These are phyloP conservation scores for Akanthomyces dipterigenus DNA, from an alignment of 2,329 filamentous ascomycete species.

Conservation along the genomic window DNA sequence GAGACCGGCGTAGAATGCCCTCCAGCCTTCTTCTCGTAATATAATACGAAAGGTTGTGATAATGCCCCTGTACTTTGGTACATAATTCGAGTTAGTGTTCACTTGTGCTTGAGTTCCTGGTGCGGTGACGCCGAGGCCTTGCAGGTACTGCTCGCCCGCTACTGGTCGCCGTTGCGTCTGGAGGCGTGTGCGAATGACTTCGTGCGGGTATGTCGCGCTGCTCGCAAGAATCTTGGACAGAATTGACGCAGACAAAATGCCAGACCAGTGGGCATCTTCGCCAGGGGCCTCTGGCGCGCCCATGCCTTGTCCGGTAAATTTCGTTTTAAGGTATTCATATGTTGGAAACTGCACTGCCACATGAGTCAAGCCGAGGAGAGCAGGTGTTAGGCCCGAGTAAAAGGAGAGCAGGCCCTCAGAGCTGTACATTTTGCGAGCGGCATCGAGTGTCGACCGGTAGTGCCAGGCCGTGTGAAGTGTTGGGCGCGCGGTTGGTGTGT, in stretches of 20 bases:
- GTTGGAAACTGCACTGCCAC: slow-evolving; percentile 96
- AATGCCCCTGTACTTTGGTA: slow-evolving; percentile 66
- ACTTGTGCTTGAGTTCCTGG: slow-evolving; percentile 28
- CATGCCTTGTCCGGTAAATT: slow-evolving; percentile 85
- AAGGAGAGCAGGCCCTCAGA: slow-evolving; percentile 85
- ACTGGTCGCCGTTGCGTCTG: slow-evolving; percentile 83
- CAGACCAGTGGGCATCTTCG: slow-evolving; percentile 62
- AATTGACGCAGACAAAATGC: slow-evolving; percentile 82
- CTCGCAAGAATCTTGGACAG: slow-evolving; percentile 92
- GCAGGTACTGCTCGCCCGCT: slow-evolving; percentile 45
- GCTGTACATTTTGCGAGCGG: slow-evolving; percentile 90
- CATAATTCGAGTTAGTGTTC: slow-evolving; percentile 27
- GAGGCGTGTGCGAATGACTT: slow-evolving; percentile 86
- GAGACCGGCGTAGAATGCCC: slow-evolving; percentile 94
- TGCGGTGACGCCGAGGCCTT: slow-evolving; percentile 41
- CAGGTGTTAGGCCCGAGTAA: slow-evolving; percentile 90
- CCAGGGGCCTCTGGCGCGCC: slow-evolving; percentile 49
- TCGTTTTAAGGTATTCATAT: slow-evolving; percentile 87
- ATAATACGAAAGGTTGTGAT: slow-evolving; percentile 79
- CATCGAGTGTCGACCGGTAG: slow-evolving; percentile 83
- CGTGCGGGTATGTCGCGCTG: slow-evolving; percentile 92
- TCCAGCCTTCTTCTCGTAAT: slow-evolving; percentile 85
- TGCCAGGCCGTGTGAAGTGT: slow-evolving; percentile 71
- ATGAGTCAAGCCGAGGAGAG: slow-evolving; percentile 84
- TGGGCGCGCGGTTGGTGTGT: slow-evolving; percentile 48